Conservation (phyloP, 192 early-diverging fungal species). For the Coemansia biformis region DNA sequence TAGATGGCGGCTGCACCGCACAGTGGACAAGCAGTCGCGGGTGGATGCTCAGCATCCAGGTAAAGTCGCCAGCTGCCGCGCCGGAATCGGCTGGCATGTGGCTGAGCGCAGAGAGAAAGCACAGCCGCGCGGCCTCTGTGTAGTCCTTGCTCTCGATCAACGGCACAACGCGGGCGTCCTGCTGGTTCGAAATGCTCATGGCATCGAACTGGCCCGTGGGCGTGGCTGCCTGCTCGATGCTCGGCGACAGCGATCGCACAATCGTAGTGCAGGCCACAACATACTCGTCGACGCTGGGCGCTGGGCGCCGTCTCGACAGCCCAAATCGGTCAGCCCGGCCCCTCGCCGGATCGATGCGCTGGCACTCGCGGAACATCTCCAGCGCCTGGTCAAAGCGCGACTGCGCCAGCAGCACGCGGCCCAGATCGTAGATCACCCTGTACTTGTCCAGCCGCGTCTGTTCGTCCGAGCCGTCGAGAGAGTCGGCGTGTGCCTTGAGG, state of each 20-base stretch:
- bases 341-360: conserved; percentile 9
- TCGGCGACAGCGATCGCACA: neutral
- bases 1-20: conserved; percentile 1
- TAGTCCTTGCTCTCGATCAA: conserved; percentile 10
- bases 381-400: conserved; percentile 8
- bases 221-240: conserved; percentile 2
- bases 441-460: neutral
- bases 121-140: conserved; percentile 7
- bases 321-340: conserved; percentile 15
- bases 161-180: neutral
- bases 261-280: conserved; percentile 19
- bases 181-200: conserved; percentile 10
- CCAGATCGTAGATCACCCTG: conserved; percentile 25
- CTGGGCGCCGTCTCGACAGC: conserved; percentile 1
- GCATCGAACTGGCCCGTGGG: conserved; percentile 11
- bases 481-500: conserved; percentile 2
- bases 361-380: conserved; percentile 19
- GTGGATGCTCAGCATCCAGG: conserved; percentile 18
- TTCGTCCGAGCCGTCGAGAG: neutral
- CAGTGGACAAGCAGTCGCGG: conserved; percentile 16
- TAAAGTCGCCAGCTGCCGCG: neutral
- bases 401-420: conserved; percentile 23
- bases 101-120: conserved; percentile 4
- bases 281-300: conserved; percentile 34
- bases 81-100: neutral